Percentiles rank a stretch among this genome's conserved stretches.
Evolutionary conservation across 495 filamentous ascomycete genomes (phyloP).

Genomic region (Aspergillus panamensis): DNA sequence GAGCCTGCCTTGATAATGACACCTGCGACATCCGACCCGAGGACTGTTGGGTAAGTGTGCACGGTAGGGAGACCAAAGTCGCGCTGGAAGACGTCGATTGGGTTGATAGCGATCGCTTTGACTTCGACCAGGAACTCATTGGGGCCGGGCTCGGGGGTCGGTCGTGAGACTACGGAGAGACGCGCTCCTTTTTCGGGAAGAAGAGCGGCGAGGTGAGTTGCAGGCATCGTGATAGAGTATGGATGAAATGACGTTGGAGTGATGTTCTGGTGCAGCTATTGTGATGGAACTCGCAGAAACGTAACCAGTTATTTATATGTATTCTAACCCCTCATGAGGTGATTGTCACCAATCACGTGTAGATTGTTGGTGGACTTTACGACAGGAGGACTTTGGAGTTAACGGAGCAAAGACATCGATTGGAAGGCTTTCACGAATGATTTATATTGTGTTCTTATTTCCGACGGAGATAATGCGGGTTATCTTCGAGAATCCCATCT

Average conservation of each 20-base stretch:
- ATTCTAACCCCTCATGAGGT: no score
- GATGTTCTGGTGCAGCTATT: not conserved
- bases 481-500: no score
- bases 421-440: no score
- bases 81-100: slow-evolving; percentile 35
- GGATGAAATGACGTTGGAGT: not conserved
- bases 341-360: no score
- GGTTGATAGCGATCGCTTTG: slow-evolving; percentile 42
- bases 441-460: no score
- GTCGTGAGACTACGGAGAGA: not conserved
- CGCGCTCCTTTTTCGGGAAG: not conserved
- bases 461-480: no score
- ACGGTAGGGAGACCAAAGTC: slow-evolving; percentile 31
- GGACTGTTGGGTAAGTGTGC: slow-evolving; percentile 34
- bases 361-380: no score
- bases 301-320: no score
- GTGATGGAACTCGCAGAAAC: no score
- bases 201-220: slow-evolving; percentile 4
- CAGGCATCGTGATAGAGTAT: not conserved
- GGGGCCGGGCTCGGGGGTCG: slow-evolving; percentile 3
- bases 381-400: no score
- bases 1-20: slow-evolving; percentile 35
- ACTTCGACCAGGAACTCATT: slow-evolving; percentile 8
- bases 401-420: no score
- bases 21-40: slow-evolving; percentile 43